A percentile compares a stretch with the other conserved stretches of the same genome.
phyloP scores from a whole-genome alignment of 306 rosid species.

The Acacia crassicarpa region DNA sequence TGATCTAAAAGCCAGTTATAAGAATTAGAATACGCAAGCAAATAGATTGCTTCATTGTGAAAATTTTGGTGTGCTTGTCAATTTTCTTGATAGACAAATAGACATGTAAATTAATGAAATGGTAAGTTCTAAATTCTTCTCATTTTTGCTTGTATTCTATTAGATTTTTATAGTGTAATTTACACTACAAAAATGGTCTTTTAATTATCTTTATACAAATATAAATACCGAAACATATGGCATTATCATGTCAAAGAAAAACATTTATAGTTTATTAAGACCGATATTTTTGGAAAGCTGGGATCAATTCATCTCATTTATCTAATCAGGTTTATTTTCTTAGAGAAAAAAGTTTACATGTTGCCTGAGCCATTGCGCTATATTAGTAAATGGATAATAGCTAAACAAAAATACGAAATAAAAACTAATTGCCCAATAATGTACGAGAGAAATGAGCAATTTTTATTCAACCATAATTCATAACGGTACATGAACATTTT shows the following conservation, averaged over 20 bases:
- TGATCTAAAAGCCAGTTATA: no score
- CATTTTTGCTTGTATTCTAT: neutral
- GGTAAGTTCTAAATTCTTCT: neutral
- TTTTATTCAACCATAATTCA: slow-evolving; percentile 25
- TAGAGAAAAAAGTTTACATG: neutral
- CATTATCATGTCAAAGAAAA: no score
- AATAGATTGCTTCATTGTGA: no score
- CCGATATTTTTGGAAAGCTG: neutral
- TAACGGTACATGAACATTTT: slow-evolving; percentile 7
- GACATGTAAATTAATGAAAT: neutral
- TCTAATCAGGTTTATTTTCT: neutral
- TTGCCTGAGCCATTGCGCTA: neutral
- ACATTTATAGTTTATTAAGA: neutral
- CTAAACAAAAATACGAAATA: neutral
- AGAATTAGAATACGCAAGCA: no score
- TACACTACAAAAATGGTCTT: no score
- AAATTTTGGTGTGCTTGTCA: neutral
- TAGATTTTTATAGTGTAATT: no score
- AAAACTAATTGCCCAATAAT: neutral
- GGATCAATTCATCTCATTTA: neutral
- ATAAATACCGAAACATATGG: no score
- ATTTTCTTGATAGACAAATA: neutral
- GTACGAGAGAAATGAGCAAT: slow-evolving; percentile 7
- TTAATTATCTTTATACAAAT: no score
- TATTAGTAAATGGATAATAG: neutral